phyloP scores from a whole-genome alignment of 1,284 basidiomycete genomes.

The Boletus mariae region DNA sequence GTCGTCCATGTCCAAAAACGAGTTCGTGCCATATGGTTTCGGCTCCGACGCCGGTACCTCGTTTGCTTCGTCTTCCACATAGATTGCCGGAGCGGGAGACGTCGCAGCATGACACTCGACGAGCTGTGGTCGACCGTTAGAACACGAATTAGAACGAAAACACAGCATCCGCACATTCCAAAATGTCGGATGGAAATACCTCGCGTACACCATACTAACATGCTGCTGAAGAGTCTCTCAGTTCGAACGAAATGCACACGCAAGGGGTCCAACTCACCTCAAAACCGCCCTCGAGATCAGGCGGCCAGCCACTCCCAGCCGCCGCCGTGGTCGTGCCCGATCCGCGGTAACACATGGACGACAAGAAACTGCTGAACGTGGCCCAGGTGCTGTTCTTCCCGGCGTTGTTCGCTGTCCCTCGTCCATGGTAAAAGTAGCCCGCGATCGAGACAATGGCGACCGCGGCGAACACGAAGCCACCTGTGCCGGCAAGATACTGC shows the following conservation, averaged over 20 bases:
- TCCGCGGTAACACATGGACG: constrained; percentile 4
- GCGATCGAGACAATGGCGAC: constrained; percentile 17
- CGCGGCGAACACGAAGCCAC: constrained; percentile 19
- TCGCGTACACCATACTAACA: constrained; percentile 25
- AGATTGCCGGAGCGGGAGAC: constrained; percentile 16
- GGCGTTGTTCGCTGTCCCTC: background rate
- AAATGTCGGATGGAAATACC: constrained; percentile 21
- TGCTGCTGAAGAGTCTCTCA: constrained; percentile 9
- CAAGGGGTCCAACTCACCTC: constrained; percentile 9
- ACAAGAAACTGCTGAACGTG: constrained; percentile 11
- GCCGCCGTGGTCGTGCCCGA: background rate
- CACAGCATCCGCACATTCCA: constrained; percentile 19
- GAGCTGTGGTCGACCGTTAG: constrained; percentile 4
- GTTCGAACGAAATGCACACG: background rate
- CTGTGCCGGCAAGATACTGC: constrained; percentile 9
- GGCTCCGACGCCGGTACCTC: background rate
- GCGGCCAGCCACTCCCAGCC: background rate
- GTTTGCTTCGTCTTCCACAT: constrained; percentile 21
- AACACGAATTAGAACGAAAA: background rate
- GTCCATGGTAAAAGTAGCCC: constrained; percentile 15
- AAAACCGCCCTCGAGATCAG: background rate
- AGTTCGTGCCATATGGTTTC: constrained; percentile 11
- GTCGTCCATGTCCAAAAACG: constrained; percentile 6
- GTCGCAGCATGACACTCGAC: constrained; percentile 20
- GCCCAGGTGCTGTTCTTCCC: constrained; percentile 7